Percentiles rank a stretch among this genome's conserved stretches.
Conservation (phyloP, 805 yeast genomes). For the Barnettozyma sucrosica region DNA sequence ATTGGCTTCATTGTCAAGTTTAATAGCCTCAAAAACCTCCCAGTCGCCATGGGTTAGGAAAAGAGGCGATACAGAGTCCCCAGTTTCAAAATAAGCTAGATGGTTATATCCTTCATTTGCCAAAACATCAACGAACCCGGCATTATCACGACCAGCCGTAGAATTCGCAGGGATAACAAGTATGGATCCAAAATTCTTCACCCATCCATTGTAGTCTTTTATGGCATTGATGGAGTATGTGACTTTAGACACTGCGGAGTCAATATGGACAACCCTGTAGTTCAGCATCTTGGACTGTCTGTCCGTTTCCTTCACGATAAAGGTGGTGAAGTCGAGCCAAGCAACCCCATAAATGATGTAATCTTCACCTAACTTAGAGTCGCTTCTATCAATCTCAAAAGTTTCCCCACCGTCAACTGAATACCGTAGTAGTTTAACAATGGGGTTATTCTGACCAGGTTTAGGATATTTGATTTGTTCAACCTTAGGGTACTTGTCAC, state of each 20-base stretch:
- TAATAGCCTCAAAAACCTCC: slow-evolving; percentile 45
- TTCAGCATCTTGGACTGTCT: slow-evolving; percentile 53
- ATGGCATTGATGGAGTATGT: slow-evolving; percentile 40
- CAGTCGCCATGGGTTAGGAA: slow-evolving; percentile 42
- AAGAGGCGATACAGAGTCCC: slow-evolving; percentile 34
- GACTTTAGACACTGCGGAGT: slow-evolving; percentile 27
- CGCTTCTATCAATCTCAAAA: slow-evolving; percentile 18
- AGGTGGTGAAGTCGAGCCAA: slow-evolving; percentile 48
- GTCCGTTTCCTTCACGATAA: slow-evolving; percentile 57
- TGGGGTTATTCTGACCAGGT: slow-evolving; percentile 63
- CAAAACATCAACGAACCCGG: slow-evolving; percentile 62
- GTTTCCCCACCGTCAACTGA: slow-evolving; percentile 27
- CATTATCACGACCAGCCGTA: slow-evolving; percentile 22
- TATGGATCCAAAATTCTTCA: slow-evolving; percentile 44
- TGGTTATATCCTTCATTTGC: slow-evolving; percentile 53
- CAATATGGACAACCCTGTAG: slow-evolving; percentile 38
- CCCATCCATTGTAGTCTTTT: slow-evolving; percentile 47
- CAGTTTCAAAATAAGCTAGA: slow-evolving; percentile 51
- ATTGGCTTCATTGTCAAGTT: slow-evolving; percentile 41
- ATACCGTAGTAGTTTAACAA: slow-evolving; percentile 40
- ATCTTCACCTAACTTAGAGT: slow-evolving; percentile 35
- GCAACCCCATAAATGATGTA: slow-evolving; percentile 53
- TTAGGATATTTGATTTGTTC: slow-evolving; percentile 59
- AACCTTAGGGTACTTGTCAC: slow-evolving; percentile 40
- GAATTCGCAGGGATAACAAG: slow-evolving; percentile 33